Conservation (phyloP, 371 early-diverging fungal species). For the Nosema muscidifuracis region DNA sequence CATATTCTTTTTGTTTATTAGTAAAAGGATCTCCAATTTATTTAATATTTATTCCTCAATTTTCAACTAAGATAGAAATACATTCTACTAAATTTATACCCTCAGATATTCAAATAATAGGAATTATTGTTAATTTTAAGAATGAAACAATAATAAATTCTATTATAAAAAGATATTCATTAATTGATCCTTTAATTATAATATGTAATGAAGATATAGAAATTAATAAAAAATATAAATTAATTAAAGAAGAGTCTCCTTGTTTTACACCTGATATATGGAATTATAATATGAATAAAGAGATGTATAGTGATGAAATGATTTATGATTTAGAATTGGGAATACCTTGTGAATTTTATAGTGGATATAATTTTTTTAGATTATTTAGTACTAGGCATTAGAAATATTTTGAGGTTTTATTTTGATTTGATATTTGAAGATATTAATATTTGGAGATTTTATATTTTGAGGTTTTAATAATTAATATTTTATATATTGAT, state of each 20-base stretch:
- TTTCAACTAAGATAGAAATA: not conserved
- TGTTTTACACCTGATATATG: constrained; percentile 26
- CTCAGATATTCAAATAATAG: not conserved
- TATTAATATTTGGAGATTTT: too few relatives aligned
- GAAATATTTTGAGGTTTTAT: too few relatives aligned
- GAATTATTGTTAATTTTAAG: constrained; percentile 3
- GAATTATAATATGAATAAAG: constrained; percentile 33
- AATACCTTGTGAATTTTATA: constrained; percentile 28
- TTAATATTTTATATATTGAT: too few relatives aligned
- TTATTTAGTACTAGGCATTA: too few relatives aligned
- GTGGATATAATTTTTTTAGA: constrained; percentile 14
- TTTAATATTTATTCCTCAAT: constrained; percentile 9
- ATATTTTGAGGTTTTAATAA: too few relatives aligned
- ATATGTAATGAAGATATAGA: not conserved
- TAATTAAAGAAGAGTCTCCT: not conserved
- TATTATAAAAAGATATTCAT: not conserved
- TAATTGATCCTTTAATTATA: constrained; percentile 8
- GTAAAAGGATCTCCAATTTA: not conserved
- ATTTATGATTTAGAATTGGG: constrained; percentile 14
- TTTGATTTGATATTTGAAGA: too few relatives aligned
- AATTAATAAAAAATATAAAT: not conserved
- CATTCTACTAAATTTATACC: not conserved
- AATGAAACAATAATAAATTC: not conserved
- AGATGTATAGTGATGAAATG: constrained; percentile 8
- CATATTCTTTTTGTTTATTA: not conserved